Base-by-base conservation (phyloP, 352 stramenopile species). In the Aphanomyces invadans region DNA sequence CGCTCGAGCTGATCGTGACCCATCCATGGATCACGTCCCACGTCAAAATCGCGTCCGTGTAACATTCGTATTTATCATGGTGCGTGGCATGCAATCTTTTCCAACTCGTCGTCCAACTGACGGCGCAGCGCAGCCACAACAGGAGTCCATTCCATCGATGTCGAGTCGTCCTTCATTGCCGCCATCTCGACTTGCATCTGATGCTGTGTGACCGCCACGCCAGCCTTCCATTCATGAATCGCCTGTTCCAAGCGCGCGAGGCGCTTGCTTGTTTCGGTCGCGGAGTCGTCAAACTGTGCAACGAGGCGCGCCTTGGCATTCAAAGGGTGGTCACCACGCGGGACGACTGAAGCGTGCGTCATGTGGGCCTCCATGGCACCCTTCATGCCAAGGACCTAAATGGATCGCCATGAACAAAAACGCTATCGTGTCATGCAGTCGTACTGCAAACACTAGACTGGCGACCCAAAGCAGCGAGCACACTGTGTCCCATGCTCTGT, bases 1-100 rank as follows among this genome's bases (percentile, higher is more conserved):
- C 83, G 17, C 79, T 99, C 1, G 77, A 86, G 31, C 82, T 96
- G 39, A 79, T 99, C 51, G 75, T 96, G 2, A 88, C 90, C n/a
- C 96, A 99, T 73, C 94, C 95, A 19, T 99, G 96, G 95, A 94
- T 99, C 45, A 52, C 86, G n/a, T 44, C 64, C 45, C 56, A 44
- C 62, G 46, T 54, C 39, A 15, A 15, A 31, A 29, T 31, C 10
- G n/a, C 46, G 26, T 21, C 46, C 1, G 15, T 48, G n/a, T 25
- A 31, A 54, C 10, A 54, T 54, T 36, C 9, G 36, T 42, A 42
- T 42, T 42, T 42, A 42, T 42, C n/a, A n/a, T n/a, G n/a, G n/a
- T n/a, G n/a, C n/a, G n/a, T n/a, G n/a, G n/a, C 80, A 96, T 69
- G 90, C 15, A 7, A 42, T 42, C 7, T 42, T 42, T 7, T 42